Percentiles rank a stretch among this genome's conserved stretches.
Evolutionary conservation across 805 yeast species (phyloP).

Genomic region (Saccharomycopsis amapae): DNA sequence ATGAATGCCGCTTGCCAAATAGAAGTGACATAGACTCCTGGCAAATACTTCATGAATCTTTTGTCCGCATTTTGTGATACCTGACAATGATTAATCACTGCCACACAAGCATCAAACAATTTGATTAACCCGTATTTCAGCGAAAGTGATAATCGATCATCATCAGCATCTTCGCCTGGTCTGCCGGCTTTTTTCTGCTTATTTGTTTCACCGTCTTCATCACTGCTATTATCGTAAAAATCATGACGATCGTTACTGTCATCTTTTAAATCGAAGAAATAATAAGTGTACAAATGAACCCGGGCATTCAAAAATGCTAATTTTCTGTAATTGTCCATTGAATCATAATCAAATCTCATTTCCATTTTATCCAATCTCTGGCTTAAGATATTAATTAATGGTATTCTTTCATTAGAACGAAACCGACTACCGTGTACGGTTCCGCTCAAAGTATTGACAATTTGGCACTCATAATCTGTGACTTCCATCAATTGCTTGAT

Average conservation of each 20-base stretch:
- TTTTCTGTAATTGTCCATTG: constrained; percentile 60
- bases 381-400: constrained; percentile 62
- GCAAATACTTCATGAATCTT: constrained; percentile 66
- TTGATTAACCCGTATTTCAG: constrained; percentile 66
- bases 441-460: constrained; percentile 52
- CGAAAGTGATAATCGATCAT: constrained; percentile 38
- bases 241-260: constrained; percentile 1
- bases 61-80: constrained; percentile 52
- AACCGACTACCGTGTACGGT: background rate
- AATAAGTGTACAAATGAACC: constrained; percentile 76
- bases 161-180: background rate
- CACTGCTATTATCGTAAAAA: constrained; percentile 1
- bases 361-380: constrained; percentile 75
- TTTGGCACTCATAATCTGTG: constrained; percentile 80
- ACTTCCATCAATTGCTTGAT: constrained; percentile 75
- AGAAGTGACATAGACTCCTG: constrained; percentile 72
- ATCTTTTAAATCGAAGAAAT: constrained; percentile 53
- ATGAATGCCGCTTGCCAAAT: constrained; percentile 92
- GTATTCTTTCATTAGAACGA: constrained; percentile 66
- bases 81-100: constrained; percentile 60
- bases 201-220: background rate
- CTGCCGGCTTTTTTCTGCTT: background rate
- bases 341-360: constrained; percentile 39
- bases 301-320: constrained; percentile 66
- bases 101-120: constrained; percentile 73